These are phyloP conservation scores for Choiromyces venosus DNA, from an alignment of 495 filamentous ascomycete genomes.

Conservation along the genomic window DNA sequence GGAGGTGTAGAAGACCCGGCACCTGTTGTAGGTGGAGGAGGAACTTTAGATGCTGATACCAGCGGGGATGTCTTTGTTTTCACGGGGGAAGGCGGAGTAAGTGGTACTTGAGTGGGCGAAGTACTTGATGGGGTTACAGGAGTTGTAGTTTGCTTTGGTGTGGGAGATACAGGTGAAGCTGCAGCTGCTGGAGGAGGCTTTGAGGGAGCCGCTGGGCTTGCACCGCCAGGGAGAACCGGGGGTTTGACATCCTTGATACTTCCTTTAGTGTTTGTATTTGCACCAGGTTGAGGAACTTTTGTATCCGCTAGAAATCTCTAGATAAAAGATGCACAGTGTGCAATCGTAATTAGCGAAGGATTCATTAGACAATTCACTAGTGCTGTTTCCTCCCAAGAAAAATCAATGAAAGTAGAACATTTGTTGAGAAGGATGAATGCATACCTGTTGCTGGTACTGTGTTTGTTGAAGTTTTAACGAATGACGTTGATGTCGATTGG, in stretches of 20 bases:
- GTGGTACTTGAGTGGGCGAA: slow-evolving; percentile 57
- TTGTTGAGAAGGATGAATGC: neutral
- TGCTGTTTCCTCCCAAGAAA: neutral
- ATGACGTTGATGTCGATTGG: neutral
- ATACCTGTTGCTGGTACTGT: slow-evolving; percentile 32
- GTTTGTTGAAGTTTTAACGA: slow-evolving; percentile 19
- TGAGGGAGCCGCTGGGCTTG: slow-evolving; percentile 48
- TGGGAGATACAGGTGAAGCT: slow-evolving; percentile 39
- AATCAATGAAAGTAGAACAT: neutral
- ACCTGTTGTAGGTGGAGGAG: slow-evolving; percentile 33
- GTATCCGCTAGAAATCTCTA: slow-evolving; percentile 36
- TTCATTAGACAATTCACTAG: neutral
- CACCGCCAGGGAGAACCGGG: slow-evolving; percentile 54
- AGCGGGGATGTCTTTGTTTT: slow-evolving; percentile 48
- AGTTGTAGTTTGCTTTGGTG: slow-evolving; percentile 13
- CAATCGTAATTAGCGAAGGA: slow-evolving; percentile 11
- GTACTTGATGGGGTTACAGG: slow-evolving; percentile 51
- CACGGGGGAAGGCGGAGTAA: slow-evolving; percentile 50
- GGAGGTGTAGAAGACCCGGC: slow-evolving; percentile 24
- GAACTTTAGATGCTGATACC: slow-evolving; percentile 42
- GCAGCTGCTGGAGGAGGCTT: slow-evolving; percentile 45
- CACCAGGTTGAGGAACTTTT: slow-evolving; percentile 20
- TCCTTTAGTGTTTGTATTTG: slow-evolving; percentile 33
- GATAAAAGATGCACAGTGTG: slow-evolving; percentile 8
- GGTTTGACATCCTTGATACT: slow-evolving; percentile 50